Evolutionary conservation across 2,329 filamentous ascomycete genomes (phyloP), one percentile per base, ranked within the genome.

Genomic region (Xylariaceae sp.): DNA sequence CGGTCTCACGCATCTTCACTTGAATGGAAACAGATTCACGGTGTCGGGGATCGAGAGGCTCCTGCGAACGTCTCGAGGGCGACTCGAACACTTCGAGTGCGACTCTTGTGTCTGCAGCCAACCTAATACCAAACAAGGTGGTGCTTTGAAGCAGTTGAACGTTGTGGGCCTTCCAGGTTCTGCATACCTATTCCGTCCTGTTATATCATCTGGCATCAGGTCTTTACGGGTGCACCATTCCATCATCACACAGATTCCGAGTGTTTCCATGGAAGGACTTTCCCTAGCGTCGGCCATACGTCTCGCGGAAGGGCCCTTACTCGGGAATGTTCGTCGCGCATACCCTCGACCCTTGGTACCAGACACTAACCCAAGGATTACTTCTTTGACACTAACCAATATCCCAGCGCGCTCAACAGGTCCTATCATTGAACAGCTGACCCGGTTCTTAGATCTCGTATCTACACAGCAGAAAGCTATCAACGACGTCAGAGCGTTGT

Each of bases 201-300:
- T 81, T 0, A 71, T 81, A 48, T 82, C 81, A 1, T 78, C 80
- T 1, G 82, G 82, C 59, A 71, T 87, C 3, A 77, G 79, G 29
- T 73, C 72, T 1, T 69, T 87, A 1, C 77, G 80, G 12, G 72
- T 85, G 5, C 85, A 88, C 49, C 85, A 88, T 65, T 87, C 84
- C 0, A 61, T 86, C 1, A 77, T 87, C 5, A 88, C 85, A 0
- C 76, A 78, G 41, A 74, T 83, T 7, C 80, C 79, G 1, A 79
- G 77, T 0, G 59, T 85, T 3, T 57, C 73, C 3, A 68, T 74
- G 7, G 69, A 74, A 1, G 71, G 70, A 9, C 62, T 79, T 3
- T 74, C 75, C 2, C 60, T 67, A 2, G 61, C 75, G 54, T 68
- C 71, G 7, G 66, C 73, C 2, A 43, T 74, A 7, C 76, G 75